These are phyloP conservation scores for Pyrenochaeta sp. DNA, from an alignment of 2,329 filamentous ascomycete species.

Conservation along the genomic window DNA sequence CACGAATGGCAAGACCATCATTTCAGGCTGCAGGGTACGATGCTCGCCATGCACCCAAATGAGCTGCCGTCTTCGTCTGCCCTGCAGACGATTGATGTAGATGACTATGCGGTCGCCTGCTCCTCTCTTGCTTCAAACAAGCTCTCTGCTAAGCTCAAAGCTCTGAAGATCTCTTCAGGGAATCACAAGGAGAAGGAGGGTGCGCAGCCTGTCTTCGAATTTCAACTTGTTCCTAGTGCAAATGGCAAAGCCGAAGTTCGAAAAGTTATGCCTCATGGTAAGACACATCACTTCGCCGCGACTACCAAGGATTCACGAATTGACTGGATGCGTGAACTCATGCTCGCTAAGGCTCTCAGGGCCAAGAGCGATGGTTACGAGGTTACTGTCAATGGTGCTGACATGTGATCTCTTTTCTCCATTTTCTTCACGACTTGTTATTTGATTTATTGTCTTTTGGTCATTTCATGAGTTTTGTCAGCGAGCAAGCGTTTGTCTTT, in stretches of 20 bases:
- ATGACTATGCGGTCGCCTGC: slow-evolving; percentile 88
- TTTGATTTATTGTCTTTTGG: no score
- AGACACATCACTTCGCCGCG: slow-evolving; percentile 87
- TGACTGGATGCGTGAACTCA: slow-evolving; percentile 95
- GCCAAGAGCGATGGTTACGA: slow-evolving; percentile 85
- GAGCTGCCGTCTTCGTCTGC: slow-evolving; percentile 65
- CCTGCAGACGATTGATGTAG: slow-evolving; percentile 83
- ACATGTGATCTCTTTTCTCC: slow-evolving; percentile 25
- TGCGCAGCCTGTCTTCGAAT: slow-evolving; percentile 71
- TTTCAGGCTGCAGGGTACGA: slow-evolving; percentile 75
- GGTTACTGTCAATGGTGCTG: slow-evolving; percentile 75
- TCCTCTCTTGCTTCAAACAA: slow-evolving; percentile 80
- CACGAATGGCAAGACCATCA: slow-evolving; percentile 95
- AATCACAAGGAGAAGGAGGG: slow-evolving; percentile 64
- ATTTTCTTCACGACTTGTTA: slow-evolving; percentile 7
- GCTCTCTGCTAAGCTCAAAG: slow-evolving; percentile 86
- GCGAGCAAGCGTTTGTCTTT: slow-evolving; percentile 25
- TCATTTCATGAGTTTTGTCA: slow-evolving; percentile 13
- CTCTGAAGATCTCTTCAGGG: slow-evolving; percentile 64
- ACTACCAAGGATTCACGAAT: slow-evolving; percentile 75
- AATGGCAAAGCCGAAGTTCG: slow-evolving; percentile 50
- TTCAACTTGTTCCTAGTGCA: slow-evolving; percentile 81
- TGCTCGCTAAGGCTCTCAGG: slow-evolving; percentile 86
- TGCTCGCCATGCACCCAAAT: slow-evolving; percentile 71
- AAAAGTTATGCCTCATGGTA: slow-evolving; percentile 59